phyloP scores from a whole-genome alignment of 1,284 basidiomycete genomes.

The Tetrapyrgos nigripes region DNA sequence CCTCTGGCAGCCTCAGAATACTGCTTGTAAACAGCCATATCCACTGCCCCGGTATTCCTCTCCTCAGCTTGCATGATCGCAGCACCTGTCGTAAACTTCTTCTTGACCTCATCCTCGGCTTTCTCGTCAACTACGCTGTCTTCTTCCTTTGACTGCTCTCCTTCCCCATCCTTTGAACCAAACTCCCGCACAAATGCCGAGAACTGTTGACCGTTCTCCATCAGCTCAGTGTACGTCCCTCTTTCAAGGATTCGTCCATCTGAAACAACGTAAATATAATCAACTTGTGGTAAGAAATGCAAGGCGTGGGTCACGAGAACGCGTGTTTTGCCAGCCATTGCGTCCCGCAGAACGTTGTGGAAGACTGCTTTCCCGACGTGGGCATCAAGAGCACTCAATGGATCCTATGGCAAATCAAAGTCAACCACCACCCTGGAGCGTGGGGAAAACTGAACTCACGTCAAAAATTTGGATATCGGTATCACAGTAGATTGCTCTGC shows the following conservation, averaged over 20 bases:
- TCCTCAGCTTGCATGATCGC: slow-evolving; percentile 73
- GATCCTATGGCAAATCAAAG: slow-evolving; percentile 53
- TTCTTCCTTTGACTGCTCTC: slow-evolving; percentile 35
- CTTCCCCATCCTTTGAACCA: slow-evolving; percentile 50
- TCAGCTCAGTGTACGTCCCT: slow-evolving; percentile 77
- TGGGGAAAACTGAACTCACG: slow-evolving; percentile 34
- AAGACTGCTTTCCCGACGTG: slow-evolving; percentile 90
- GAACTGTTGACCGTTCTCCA: slow-evolving; percentile 72
- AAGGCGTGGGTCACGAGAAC: slow-evolving; percentile 86
- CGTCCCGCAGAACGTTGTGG: slow-evolving; percentile 80
- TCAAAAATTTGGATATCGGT: slow-evolving; percentile 89
- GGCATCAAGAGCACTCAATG: slow-evolving; percentile 81
- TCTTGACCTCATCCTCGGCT: slow-evolving; percentile 41
- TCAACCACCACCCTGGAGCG: neutral
- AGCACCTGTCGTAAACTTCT: slow-evolving; percentile 44
- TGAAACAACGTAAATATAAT: slow-evolving; percentile 74
- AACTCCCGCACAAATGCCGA: slow-evolving; percentile 74
- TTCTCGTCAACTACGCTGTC: slow-evolving; percentile 27
- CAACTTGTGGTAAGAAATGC: slow-evolving; percentile 81
- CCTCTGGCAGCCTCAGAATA: slow-evolving; percentile 66
- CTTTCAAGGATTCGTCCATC: slow-evolving; percentile 80
- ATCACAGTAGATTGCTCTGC: slow-evolving; percentile 85
- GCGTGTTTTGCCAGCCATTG: slow-evolving; percentile 71
- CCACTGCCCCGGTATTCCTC: slow-evolving; percentile 65
- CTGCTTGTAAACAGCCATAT: slow-evolving; percentile 53